These are phyloP conservation scores for Pseudocercospora fijiensis DNA, from an alignment of 2,329 filamentous ascomycete species.

Conservation along the genomic window DNA sequence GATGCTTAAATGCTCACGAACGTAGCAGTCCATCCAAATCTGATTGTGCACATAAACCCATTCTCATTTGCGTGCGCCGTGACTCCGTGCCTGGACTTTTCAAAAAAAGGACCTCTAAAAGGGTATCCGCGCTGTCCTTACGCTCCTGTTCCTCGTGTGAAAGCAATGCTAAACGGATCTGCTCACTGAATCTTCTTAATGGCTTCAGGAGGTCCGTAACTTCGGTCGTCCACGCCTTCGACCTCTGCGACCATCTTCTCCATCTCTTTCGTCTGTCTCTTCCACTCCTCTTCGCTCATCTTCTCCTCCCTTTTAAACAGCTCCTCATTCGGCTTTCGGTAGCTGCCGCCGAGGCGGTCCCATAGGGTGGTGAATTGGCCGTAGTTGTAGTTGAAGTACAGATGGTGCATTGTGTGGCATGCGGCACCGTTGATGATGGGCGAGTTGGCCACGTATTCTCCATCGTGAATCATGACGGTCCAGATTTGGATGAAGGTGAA, in stretches of 20 bases:
- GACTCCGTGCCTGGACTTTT: not conserved
- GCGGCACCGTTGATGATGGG: conserved; percentile 92
- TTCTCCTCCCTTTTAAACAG: conserved; percentile 82
- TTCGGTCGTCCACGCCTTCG: conserved; percentile 55
- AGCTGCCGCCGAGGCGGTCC: conserved; percentile 84
- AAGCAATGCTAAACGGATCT: not conserved
- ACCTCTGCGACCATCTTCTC: conserved; percentile 75
- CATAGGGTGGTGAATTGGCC: conserved; percentile 92
- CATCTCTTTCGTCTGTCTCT: conserved; percentile 72
- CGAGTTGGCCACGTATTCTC: conserved; percentile 87
- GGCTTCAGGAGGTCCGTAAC: conserved; percentile 40
- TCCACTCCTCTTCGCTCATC: conserved; percentile 79
- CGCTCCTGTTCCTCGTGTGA: conserved; percentile 2
- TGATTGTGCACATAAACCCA: not conserved
- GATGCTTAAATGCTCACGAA: not conserved
- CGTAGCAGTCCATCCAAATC: not conserved
- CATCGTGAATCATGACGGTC: conserved; percentile 95
- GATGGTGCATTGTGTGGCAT: conserved; percentile 88
- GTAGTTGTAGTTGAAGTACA: conserved; percentile 88
- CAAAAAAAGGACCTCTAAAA: not conserved
- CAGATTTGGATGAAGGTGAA: conserved; percentile 95
- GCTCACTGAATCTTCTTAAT: conserved; percentile 40
- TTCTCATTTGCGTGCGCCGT: not conserved
- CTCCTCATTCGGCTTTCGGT: conserved; percentile 80
- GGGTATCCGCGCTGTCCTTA: not conserved